Evolutionary conservation across 331 rosid species (phyloP).

Genomic region (Malus hybrid): DNA sequence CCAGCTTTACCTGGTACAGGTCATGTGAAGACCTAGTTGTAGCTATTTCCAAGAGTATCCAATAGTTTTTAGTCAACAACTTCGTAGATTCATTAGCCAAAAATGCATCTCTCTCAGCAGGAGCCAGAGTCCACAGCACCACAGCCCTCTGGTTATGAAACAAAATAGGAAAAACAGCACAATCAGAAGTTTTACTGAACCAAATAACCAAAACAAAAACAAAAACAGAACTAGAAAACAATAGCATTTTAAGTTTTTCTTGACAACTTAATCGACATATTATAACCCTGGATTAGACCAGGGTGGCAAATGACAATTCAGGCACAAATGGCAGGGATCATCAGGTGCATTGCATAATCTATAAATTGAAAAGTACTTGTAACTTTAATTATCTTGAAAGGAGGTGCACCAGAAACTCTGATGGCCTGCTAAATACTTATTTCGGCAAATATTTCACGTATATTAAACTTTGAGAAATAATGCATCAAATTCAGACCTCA

Average conservation of each 20-base stretch:
- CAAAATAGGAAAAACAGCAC: neutral
- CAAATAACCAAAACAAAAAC: neutral
- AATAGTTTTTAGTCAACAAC: slow-evolving; percentile 30
- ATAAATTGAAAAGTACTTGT: too few species aligned
- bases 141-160: slow-evolving; percentile 42
- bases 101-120: slow-evolving; percentile 49
- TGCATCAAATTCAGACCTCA: slow-evolving; percentile 31
- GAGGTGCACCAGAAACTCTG: too few species aligned
- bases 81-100: slow-evolving; percentile 43
- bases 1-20: slow-evolving; percentile 35
- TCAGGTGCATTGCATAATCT: too few species aligned
- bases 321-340: too few species aligned
- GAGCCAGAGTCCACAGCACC: slow-evolving; percentile 54
- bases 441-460: too few species aligned
- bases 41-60: slow-evolving; percentile 44
- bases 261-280: too few species aligned
- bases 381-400: too few species aligned
- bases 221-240: neutral
- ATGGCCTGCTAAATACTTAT: too few species aligned
- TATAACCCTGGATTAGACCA: too few species aligned
- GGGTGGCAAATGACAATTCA: too few species aligned
- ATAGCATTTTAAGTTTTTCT: too few species aligned
- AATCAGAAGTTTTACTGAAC: neutral
- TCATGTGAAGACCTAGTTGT: slow-evolving; percentile 36
- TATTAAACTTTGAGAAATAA: neutral